Conservation (phyloP, 805 yeast genomes). For the Isabelozyma pseudorhagii region DNA sequence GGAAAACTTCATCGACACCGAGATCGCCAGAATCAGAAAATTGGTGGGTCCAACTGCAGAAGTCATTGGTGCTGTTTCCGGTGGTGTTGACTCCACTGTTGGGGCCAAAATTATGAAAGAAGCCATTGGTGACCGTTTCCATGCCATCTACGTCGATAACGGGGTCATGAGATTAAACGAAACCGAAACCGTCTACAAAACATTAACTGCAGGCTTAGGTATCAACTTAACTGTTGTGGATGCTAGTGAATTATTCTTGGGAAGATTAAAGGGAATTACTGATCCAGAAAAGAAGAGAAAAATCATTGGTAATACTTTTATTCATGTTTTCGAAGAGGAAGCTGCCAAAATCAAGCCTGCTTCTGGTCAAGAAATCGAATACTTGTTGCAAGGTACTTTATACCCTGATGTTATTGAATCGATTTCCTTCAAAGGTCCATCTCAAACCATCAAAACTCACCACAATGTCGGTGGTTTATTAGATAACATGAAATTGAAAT, state of each 20-base stretch:
- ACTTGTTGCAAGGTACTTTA: slow-evolving; percentile 91
- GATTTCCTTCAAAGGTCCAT: slow-evolving; percentile 98
- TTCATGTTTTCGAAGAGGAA: slow-evolving; percentile 94
- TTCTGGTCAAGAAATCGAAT: slow-evolving; percentile 88
- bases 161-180: slow-evolving; percentile 97
- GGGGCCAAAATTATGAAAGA: slow-evolving; percentile 98
- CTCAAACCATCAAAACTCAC: slow-evolving; percentile 98
- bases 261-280: slow-evolving; percentile 85
- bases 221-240: slow-evolving; percentile 93
- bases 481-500: slow-evolving; percentile 96
- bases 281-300: slow-evolving; percentile 99
- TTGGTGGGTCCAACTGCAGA: slow-evolving; percentile 97
- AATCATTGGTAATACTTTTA: slow-evolving; percentile 96
- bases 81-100: slow-evolving; percentile 99
- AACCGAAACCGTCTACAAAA: slow-evolving; percentile 82
- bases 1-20: slow-evolving; percentile 97
- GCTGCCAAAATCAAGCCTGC: slow-evolving; percentile 89
- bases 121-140: slow-evolving; percentile 98
- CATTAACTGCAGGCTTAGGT: slow-evolving; percentile 89
- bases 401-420: slow-evolving; percentile 99
- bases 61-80: slow-evolving; percentile 98
- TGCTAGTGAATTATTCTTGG: slow-evolving; percentile 86
- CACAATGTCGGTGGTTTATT: slow-evolving; percentile 98
- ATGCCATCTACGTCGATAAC: slow-evolving; percentile 95
- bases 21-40: slow-evolving; percentile 85